These are phyloP conservation scores for Aspergillus avenaceus DNA, from an alignment of 495 filamentous ascomycete species.

Conservation along the genomic window DNA sequence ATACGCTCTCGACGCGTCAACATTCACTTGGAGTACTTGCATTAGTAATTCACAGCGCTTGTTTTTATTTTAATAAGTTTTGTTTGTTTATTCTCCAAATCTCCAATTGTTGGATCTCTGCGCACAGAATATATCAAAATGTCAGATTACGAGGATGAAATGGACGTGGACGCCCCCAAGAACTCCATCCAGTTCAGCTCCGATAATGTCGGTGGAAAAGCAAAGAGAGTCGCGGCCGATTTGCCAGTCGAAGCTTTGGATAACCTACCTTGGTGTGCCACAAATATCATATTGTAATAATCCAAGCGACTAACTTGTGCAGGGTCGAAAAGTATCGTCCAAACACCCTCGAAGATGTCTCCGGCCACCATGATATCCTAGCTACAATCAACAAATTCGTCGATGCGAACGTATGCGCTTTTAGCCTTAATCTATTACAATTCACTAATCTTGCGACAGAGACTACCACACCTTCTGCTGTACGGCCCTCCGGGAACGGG, in stretches of 20 bases:
- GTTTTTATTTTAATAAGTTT: neutral
- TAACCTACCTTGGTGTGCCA: conserved; percentile 78
- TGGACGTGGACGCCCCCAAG: conserved; percentile 70
- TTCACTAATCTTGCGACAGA: conserved; percentile 31
- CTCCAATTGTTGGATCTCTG: neutral
- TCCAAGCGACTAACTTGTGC: conserved; percentile 8
- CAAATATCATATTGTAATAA: neutral
- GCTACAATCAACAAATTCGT: conserved; percentile 97
- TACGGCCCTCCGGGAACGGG: conserved; percentile 96
- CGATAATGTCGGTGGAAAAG: conserved; percentile 65
- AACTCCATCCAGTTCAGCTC: conserved; percentile 54
- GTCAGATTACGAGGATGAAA: conserved; percentile 90
- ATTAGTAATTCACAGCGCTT: neutral
- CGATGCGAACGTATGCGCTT: conserved; percentile 65
- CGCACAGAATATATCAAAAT: conserved; percentile 45
- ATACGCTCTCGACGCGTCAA: conserved; percentile 30
- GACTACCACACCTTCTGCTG: conserved; percentile 93
- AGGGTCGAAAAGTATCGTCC: conserved; percentile 99
- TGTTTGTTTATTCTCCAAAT: neutral
- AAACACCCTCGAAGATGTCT: conserved; percentile 82
- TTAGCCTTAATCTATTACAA: neutral
- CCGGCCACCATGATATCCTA: conserved; percentile 96
- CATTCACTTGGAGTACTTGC: conserved; percentile 11
- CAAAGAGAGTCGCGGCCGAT: conserved; percentile 88
- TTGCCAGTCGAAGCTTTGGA: conserved; percentile 92